These are phyloP conservation scores for Rugosomyces carneus DNA, from an alignment of 1,284 basidiomycete genomes.

Conservation along the genomic window DNA sequence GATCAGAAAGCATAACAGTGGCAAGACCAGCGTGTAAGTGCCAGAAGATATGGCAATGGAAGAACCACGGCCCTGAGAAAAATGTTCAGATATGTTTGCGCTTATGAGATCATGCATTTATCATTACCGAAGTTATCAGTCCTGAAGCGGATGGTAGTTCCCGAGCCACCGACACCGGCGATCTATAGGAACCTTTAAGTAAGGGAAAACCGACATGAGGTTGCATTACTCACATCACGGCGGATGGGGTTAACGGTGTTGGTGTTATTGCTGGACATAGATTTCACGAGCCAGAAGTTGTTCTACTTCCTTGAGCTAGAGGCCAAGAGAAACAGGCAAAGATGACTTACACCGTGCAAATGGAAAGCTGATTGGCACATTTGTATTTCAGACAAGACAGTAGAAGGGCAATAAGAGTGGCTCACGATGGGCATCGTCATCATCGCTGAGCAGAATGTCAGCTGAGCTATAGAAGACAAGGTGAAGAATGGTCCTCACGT, in stretches of 20 bases:
- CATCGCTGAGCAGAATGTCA: not conserved
- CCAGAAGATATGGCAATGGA: conserved; percentile 27
- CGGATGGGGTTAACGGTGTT: conserved; percentile 20
- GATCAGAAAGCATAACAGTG: conserved; percentile 20
- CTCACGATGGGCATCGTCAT: conserved; percentile 15
- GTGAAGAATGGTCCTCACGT: conserved; percentile 12
- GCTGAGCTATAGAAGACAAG: not conserved
- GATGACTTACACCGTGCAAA: conserved; percentile 12
- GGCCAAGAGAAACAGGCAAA: not conserved
- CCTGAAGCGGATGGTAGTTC: conserved; percentile 19
- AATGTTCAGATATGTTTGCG: not conserved
- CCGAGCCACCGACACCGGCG: conserved; percentile 17
- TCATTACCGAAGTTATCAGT: conserved; percentile 19
- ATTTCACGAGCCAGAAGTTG: conserved; percentile 23
- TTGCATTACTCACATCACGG: conserved; percentile 15
- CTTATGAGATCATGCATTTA: not conserved
- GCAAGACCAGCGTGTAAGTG: conserved; percentile 25
- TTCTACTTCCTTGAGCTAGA: conserved; percentile 11
- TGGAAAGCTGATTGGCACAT: conserved; percentile 7
- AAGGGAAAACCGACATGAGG: not conserved
- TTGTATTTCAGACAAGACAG: not conserved
- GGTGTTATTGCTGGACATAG: conserved; percentile 16
- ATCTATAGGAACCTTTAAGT: conserved; percentile 11
- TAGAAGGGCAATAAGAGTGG: not conserved
- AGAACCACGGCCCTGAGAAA: conserved; percentile 21